These are phyloP conservation scores for Asterophora lycoperdoides DNA, from an alignment of 768 basidiomycete genomes.

Conservation along the genomic window DNA sequence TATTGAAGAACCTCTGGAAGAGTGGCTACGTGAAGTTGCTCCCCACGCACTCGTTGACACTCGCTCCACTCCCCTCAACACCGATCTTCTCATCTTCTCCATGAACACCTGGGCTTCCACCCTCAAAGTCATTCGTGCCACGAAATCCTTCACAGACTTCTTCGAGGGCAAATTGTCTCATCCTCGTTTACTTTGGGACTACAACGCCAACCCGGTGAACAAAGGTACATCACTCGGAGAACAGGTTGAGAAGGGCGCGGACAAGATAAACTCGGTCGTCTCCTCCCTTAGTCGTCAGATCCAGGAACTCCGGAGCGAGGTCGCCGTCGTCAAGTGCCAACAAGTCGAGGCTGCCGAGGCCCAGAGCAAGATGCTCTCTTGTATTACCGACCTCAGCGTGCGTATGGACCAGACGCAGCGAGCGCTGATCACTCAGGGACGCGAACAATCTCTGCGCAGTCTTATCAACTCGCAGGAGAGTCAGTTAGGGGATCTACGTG, in stretches of 20 bases:
- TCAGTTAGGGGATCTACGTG: too few species aligned
- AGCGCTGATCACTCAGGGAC: neutral
- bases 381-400: neutral
- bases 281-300: neutral
- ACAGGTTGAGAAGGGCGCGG: neutral
- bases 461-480: too few species aligned
- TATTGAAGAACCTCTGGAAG: neutral
- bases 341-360: neutral
- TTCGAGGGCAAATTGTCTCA: neutral
- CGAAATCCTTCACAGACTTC: neutral
- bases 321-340: neutral
- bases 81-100: conserved; percentile 1
- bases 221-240: neutral
- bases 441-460: too few species aligned
- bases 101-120: neutral
- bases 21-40: neutral
- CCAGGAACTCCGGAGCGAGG: neutral
- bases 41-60: neutral
- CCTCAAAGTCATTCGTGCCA: neutral
- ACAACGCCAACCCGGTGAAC: neutral
- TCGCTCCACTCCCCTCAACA: neutral
- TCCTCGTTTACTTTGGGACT: neutral
- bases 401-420: neutral
- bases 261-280: neutral
- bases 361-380: neutral